Conservation (phyloP, 2,329 filamentous ascomycete genomes). For the Peltaster fructicola region DNA sequence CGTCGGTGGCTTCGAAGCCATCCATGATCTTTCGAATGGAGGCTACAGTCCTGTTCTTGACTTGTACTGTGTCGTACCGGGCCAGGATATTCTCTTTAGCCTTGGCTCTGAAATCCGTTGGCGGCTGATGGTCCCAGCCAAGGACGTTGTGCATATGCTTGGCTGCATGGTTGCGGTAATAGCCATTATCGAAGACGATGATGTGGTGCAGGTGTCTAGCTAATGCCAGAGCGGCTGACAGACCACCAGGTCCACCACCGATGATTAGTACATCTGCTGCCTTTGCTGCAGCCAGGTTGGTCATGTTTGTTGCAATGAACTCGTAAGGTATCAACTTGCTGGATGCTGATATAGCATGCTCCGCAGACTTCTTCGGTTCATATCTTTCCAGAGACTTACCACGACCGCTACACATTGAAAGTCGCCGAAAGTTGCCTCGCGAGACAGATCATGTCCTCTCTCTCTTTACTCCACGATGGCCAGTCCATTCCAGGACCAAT, state of each 20-base stretch:
- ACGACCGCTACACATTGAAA: too few relatives aligned
- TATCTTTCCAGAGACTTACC: too few relatives aligned
- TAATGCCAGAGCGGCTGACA: constrained; percentile 18
- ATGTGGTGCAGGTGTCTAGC: constrained; percentile 4
- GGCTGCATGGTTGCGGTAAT: constrained; percentile 26
- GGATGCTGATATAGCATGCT: too few relatives aligned
- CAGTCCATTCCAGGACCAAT: too few relatives aligned
- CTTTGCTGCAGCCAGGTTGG: too few relatives aligned
- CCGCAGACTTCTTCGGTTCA: too few relatives aligned
- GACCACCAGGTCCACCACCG: constrained; percentile 1
- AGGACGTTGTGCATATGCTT: constrained; percentile 29
- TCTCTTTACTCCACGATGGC: too few relatives aligned
- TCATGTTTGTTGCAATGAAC: too few relatives aligned
- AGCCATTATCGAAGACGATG: constrained; percentile 24
- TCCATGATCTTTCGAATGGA: constrained; percentile 1
- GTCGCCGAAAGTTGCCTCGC: too few relatives aligned
- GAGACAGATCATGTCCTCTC: too few relatives aligned
- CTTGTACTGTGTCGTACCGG: not conserved
- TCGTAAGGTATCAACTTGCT: too few relatives aligned
- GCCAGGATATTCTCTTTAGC: constrained; percentile 9
- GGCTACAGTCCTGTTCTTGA: not conserved
- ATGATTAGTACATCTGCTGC: constrained; percentile 1
- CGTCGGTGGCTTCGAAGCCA: constrained; percentile 25
- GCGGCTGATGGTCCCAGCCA: constrained; percentile 21
- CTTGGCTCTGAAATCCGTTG: constrained; percentile 17